These are phyloP conservation scores for Porcisia deanei DNA, from an alignment of 208 protist species.

Conservation along the genomic window DNA sequence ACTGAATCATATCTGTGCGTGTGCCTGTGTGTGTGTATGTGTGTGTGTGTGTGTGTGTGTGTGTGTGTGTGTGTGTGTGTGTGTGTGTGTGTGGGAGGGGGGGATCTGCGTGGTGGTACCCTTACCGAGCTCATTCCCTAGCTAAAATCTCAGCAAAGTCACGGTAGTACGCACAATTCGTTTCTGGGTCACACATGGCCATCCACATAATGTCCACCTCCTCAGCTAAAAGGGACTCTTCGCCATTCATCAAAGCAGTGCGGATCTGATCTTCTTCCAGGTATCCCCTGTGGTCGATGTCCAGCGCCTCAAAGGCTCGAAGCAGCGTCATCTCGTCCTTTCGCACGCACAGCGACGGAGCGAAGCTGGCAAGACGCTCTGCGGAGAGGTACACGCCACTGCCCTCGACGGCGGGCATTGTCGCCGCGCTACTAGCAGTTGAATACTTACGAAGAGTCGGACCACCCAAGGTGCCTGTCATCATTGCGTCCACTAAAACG, in stretches of 20 bases:
- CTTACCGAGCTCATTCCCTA: conserved; percentile 38
- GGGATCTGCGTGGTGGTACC: neutral
- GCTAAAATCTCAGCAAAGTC: conserved; percentile 85
- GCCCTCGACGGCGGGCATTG: neutral
- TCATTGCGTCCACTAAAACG: conserved; percentile 74
- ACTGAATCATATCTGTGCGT: neutral
- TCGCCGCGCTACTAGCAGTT: neutral
- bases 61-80: neutral
- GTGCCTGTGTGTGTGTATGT: neutral
- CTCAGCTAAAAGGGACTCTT: conserved; percentile 69
- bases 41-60: neutral
- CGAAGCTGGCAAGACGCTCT: conserved; percentile 15
- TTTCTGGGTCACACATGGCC: conserved; percentile 75
- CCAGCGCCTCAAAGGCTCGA: conserved; percentile 69
- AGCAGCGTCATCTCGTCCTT: conserved; percentile 65
- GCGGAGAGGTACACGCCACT: conserved; percentile 1
- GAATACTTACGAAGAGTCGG: conserved; percentile 30
- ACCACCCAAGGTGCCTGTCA: conserved; percentile 68
- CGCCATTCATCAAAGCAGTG: conserved; percentile 47
- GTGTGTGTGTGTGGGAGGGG: neutral
- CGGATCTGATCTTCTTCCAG: conserved; percentile 66
- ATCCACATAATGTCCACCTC: conserved; percentile 84
- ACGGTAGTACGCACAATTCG: conserved; percentile 69
- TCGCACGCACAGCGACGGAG: conserved; percentile 47
- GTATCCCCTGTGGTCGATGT: conserved; percentile 66